Evolutionary conservation across 2,329 filamentous ascomycete genomes (phyloP), one percentile per base, ranked within the genome.

Genomic region (Pseudogymnoascus sp.): DNA sequence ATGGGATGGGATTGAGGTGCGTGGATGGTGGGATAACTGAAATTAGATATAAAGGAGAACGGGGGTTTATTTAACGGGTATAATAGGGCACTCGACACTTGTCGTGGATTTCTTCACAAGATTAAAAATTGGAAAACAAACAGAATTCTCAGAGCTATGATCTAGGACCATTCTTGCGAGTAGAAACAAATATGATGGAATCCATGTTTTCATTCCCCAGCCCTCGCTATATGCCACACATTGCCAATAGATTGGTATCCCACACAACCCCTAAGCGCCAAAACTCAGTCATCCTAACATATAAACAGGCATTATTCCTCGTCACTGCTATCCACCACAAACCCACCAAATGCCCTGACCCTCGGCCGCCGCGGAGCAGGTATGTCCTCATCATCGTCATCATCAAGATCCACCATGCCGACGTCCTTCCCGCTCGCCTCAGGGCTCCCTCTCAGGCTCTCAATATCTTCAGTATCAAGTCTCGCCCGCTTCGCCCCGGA

Each of bases 221-320:
- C 3, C 28, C n/a, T 55, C 49, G 49, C 49, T 55, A 55, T 55
- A 22, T 33, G 49, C 49, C 28, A 55, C 49, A 55, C 9, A 55
- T 55, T 55, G 49, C 49, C 25, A 55, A 55, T 55, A 55, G n/a
- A 55, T 55, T 55, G 49, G 28, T 55, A 55, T 55, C 49, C 49
- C 49, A 55, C 49, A 55, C 28, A 55, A 55, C 49, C 49, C 16
- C 49, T 14, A 55, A 33, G 49, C 49, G 49, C 49, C 49, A 55
- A 52, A 55, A 30, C 49, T 25, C n/a, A 55, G 28, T n/a, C 16
- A 33, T 55, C 49, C 28, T 33, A 33, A 55, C 49, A 33, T 55
- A 55, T 55, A 55, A 55, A 33, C 49, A 33, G 28, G 19, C 58
- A 60, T 60, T 41, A 60, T 41, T 60, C 33, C 58, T 60, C 58